Evolutionary conservation across 2,329 filamentous ascomycete genomes (phyloP).

Genomic region (Tolypocladium cylindrosporum): DNA sequence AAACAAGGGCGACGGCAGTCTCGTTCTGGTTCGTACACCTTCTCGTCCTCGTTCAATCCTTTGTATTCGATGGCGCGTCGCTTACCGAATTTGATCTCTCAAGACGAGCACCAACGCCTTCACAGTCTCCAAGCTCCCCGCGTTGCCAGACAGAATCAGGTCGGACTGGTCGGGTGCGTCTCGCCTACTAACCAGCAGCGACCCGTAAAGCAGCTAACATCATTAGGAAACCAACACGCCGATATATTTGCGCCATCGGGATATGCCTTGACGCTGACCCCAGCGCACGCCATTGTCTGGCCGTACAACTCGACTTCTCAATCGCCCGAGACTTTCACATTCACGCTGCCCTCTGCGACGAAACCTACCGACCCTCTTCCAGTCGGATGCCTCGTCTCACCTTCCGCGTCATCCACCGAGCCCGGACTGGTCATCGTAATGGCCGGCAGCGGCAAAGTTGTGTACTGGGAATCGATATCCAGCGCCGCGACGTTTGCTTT

Average conservation of each 20-base stretch:
- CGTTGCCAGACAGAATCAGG: constrained; percentile 68
- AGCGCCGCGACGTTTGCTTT: constrained; percentile 76
- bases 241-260: constrained; percentile 55
- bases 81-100: constrained; percentile 7
- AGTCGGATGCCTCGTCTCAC: constrained; percentile 71
- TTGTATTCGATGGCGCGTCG: constrained; percentile 10
- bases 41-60: constrained; percentile 2
- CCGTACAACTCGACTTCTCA: constrained; percentile 63
- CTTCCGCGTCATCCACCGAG: constrained; percentile 66
- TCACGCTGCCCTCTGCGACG: constrained; percentile 66
- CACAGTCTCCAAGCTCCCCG: constrained; percentile 73
- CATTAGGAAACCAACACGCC: constrained; percentile 52
- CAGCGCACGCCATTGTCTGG: constrained; percentile 81
- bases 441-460: constrained; percentile 72
- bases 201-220: neutral
- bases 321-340: constrained; percentile 68
- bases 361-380: constrained; percentile 64
- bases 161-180: constrained; percentile 53
- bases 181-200: neutral
- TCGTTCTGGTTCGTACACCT: constrained; percentile 47
- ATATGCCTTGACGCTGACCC: constrained; percentile 72
- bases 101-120: constrained; percentile 81
- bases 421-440: constrained; percentile 82
- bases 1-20: constrained; percentile 57
- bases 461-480: constrained; percentile 93